phyloP scores from a whole-genome alignment of 176 grass and related monocot genomes.

The Triticum aestivum region IWGSC_CS_RefSeq_v2.1 NC_057804.1:580221175-580221674 shows the following conservation, averaged over 20 bases:
- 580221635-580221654: background rate
- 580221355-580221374: background rate
- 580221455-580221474: background rate
- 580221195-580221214: slow-evolving; percentile 63
- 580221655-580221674: background rate
- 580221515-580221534: background rate
- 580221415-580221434: background rate
- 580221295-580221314: background rate
- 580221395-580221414: background rate
- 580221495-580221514: background rate
- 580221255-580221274: slow-evolving; percentile 46
- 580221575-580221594: background rate
- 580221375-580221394: background rate
- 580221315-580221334: background rate
- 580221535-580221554: background rate
- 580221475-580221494: background rate
- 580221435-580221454: background rate
- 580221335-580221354: background rate
- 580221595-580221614: background rate
- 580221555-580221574: background rate
- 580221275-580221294: background rate
- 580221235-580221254: slow-evolving; percentile 63
- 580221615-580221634: background rate
- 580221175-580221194: slow-evolving; percentile 24
- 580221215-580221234: slow-evolving; percentile 59